Percentiles rank a stretch among this genome's conserved stretches.
Evolutionary conservation across 805 yeast species (phyloP).

Genomic region (Starmera pachycereana): DNA sequence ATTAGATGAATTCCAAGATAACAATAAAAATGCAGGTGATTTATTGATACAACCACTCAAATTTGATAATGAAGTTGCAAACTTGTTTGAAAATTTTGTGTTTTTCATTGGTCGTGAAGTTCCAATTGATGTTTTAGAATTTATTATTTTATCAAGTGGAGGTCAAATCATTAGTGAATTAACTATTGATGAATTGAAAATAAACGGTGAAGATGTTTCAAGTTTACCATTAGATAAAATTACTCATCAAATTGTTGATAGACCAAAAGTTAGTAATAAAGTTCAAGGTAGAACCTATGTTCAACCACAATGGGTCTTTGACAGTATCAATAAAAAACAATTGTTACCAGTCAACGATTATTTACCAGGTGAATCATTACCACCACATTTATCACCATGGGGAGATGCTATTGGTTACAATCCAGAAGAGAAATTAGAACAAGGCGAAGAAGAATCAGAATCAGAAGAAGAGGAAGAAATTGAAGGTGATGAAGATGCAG

Average conservation of each 20-base stretch:
- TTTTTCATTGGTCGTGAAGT: constrained; percentile 95
- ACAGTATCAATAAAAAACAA: constrained; percentile 69
- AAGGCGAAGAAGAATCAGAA: constrained; percentile 32
- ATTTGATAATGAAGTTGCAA: constrained; percentile 47
- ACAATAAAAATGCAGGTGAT: constrained; percentile 55
- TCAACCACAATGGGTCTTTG: constrained; percentile 98
- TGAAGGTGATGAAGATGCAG: constrained; percentile 46
- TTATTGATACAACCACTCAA: constrained; percentile 60
- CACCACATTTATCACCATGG: constrained; percentile 98
- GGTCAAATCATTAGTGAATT: constrained; percentile 82
- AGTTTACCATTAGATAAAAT: constrained; percentile 54
- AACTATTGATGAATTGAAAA: constrained; percentile 63
- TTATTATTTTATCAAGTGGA: constrained; percentile 77
- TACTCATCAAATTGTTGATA: constrained; percentile 91
- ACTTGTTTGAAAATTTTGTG: constrained; percentile 61
- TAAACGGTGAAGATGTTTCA: constrained; percentile 20
- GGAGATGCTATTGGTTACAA: constrained; percentile 90
- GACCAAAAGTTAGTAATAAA: constrained; percentile 70
- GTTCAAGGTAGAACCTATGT: constrained; percentile 88
- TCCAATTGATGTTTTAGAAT: constrained; percentile 83
- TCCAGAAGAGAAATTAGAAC: constrained; percentile 50
- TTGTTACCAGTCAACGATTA: constrained; percentile 71
- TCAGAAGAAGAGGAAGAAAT: constrained; percentile 43
- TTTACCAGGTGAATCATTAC: constrained; percentile 90
- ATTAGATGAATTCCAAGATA: constrained; percentile 65